Evolutionary conservation across 805 yeast genomes (phyloP), one percentile per base, ranked within the genome.

Genomic region (Ogataea philodendri): DNA sequence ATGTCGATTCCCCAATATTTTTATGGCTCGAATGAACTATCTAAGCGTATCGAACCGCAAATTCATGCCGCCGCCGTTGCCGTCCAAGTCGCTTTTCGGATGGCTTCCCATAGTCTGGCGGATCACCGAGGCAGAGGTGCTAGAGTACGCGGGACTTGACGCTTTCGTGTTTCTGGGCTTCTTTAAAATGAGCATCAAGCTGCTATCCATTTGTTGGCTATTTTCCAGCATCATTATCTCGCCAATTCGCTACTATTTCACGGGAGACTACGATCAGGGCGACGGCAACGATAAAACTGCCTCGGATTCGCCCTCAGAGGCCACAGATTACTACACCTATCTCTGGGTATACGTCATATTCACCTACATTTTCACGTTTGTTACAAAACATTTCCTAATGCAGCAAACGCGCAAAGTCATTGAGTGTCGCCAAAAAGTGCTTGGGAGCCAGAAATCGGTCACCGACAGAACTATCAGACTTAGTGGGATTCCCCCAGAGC

Each of bases 61-160:
- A 67, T 71, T 55, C 57, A 68, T 41, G 57, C 68, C 84, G 7
- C 95, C 93, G 3, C 52, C 59, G 20, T 64, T 85, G 13, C 79
- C 84, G 5, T 47, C 64, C 29, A 58, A 57, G 23, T 69, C 85
- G 3, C 55, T 84, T 9, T 82, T 88, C 49, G 88, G 89, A 2
- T 90, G 97, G 97, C 68, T 89, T 7, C 74, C 79, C 0, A 74
- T 78, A 0, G 63, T 90, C 9, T 74, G 74, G 54, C 59, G 60
- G 9, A 78, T 89, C 13, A 67, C 71, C 16, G 97, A 90, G 48
- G 69, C 74, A 10, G 88, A 87, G 39, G 74, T 93, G 2, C 68
- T 90, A 32, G 90, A 87, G 42, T 82, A 81, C 52, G 96, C 97
- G 3, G 98, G 98, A 0, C 62, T 90, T 27, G 98, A 90, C 63